Evolutionary conservation across 257 asterid genomes (phyloP), one percentile per base, ranked within the genome.

Genomic region (Avicennia marina): DNA sequence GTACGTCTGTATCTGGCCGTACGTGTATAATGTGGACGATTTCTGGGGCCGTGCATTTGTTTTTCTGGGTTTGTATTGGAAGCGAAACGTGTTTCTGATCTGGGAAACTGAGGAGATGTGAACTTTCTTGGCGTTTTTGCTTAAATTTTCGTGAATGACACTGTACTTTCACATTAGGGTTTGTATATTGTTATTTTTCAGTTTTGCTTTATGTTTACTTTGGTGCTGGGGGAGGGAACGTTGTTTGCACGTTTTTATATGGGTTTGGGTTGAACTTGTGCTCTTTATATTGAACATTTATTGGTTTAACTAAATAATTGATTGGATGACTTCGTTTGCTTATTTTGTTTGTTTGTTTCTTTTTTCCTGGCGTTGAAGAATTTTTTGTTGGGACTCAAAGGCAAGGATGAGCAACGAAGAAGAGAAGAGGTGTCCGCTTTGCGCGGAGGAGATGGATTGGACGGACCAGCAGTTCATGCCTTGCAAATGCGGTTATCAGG

Each of bases 391-490:
- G 70, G 62, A 56, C 61, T 11, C 13, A 63, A 81, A 75, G 78
- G 81, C 75, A 73, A 90, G 44, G 78, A 83, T 75, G 94, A 85
- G 80, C 74, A 81, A 72, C 69, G 96, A 87, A 85, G 98, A 81
- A 75, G 95, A 87, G 90, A 90, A 82, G 77, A 85, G 82, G 72
- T 85, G 98, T 62, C 98, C 96, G n/a, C 96, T 90, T 31, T 90
- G 98, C 19, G 94, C 95, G 0, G 96, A 91, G 79, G 98, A 87
- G 70, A 87, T 87, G 98, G 98, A 91, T 73, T 85, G 95, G 96
- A 91, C 98, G 13, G 98, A 91, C 74, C 95, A 78, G 76, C 98
- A 87, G 74, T 88, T 91, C 74, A 87, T 67, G 75, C 96, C 98
- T 43, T 91, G 96, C 73, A 72, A 81, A 69, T 91, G 96, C 51